A percentile compares a stretch with the other conserved stretches of the same genome.
phyloP scores from a whole-genome alignment of 2,329 filamentous ascomycete genomes.

The Colletotrichum agaves region DNA sequence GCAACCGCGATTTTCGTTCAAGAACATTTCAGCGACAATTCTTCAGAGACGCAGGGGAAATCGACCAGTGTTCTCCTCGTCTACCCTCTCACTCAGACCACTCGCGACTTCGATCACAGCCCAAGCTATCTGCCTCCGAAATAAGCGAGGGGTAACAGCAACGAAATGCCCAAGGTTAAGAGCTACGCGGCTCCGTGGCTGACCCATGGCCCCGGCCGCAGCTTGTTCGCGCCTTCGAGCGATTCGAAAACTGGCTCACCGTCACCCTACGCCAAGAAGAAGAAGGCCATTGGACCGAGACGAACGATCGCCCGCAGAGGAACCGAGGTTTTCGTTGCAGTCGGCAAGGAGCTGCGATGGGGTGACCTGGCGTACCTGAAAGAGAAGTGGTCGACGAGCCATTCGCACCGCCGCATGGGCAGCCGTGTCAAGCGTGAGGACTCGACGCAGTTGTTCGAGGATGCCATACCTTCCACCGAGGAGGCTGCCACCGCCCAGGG shows the following conservation, averaged over 20 bases:
- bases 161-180: slow-evolving; percentile 84
- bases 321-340: slow-evolving; percentile 88
- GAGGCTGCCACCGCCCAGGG: slow-evolving; percentile 49
- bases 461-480: slow-evolving; percentile 42
- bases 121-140: not conserved
- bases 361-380: slow-evolving; percentile 85
- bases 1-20: slow-evolving; percentile 34
- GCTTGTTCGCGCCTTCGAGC: slow-evolving; percentile 72
- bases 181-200: slow-evolving; percentile 91
- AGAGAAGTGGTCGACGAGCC: slow-evolving; percentile 57
- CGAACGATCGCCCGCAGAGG: slow-evolving; percentile 82
- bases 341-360: slow-evolving; percentile 92
- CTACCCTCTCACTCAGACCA: not conserved
- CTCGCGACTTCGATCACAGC: not conserved
- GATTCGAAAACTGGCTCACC: slow-evolving; percentile 46
- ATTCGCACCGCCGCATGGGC: slow-evolving; percentile 46
- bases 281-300: slow-evolving; percentile 59
- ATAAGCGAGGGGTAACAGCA: slow-evolving; percentile 1
- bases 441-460: slow-evolving; percentile 50
- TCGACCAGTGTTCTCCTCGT: not conserved
- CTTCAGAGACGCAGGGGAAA: slow-evolving; percentile 1
- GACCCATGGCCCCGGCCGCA: slow-evolving; percentile 79
- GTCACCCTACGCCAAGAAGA: slow-evolving; percentile 57
- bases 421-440: slow-evolving; percentile 61
- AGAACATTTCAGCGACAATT: slow-evolving; percentile 12